phyloP scores from a whole-genome alignment of 768 basidiomycete genomes.

The Gelatoporia subvermispora region DNA sequence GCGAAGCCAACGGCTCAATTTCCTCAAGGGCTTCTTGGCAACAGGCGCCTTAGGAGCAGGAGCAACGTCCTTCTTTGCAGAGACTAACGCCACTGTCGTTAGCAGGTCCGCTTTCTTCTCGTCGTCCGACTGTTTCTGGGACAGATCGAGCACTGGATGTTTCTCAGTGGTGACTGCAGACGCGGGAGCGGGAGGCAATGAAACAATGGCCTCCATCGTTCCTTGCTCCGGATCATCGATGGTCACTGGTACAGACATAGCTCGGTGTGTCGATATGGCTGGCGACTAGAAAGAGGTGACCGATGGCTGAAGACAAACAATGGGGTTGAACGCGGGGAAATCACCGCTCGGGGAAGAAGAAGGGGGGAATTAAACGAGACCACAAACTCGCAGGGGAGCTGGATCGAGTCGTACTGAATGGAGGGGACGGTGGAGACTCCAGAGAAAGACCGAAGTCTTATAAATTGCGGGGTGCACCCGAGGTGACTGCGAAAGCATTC shows the following conservation, averaged over 20 bases:
- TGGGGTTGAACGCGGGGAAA: no score
- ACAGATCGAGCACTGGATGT: constrained; percentile 4
- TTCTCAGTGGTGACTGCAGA: constrained; percentile 7
- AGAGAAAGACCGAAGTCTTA: constrained; percentile 25
- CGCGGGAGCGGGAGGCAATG: constrained; percentile 9
- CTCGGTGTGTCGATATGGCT: not conserved
- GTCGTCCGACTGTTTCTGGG: constrained; percentile 6
- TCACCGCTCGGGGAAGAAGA: not conserved
- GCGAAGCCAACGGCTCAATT: constrained; percentile 22
- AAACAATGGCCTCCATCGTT: constrained; percentile 15
- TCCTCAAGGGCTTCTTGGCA: constrained; percentile 14
- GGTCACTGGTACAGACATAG: constrained; percentile 16
- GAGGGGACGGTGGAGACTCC: constrained; percentile 18
- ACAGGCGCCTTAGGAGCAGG: not conserved
- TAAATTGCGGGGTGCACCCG: constrained; percentile 24
- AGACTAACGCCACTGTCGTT: constrained; percentile 8
- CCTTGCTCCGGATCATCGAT: constrained; percentile 28
- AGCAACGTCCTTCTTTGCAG: constrained; percentile 11
- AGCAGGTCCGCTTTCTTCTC: constrained; percentile 15
- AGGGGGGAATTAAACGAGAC: constrained; percentile 1
- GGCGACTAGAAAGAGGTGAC: not conserved
- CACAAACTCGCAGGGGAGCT: constrained; percentile 9
- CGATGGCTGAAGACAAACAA: no score
- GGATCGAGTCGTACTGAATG: constrained; percentile 17
- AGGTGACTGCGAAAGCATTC: constrained; percentile 23